Conservation (phyloP, 1,284 basidiomycete genomes). For the Ustilago bromivora region DNA sequence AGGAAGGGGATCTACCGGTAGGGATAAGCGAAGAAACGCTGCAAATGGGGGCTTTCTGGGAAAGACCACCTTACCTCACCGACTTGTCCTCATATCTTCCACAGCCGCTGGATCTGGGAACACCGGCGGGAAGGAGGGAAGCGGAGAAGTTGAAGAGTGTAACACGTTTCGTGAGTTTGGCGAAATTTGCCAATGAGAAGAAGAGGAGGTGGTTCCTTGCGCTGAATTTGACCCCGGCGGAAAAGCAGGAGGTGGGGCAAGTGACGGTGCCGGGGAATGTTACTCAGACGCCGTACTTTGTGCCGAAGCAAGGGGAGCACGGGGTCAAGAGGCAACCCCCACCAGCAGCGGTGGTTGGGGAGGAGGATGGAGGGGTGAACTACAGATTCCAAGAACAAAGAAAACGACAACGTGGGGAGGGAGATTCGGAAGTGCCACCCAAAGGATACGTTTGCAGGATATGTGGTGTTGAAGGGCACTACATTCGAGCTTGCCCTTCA, state of each 20-base stretch:
- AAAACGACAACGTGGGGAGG: conserved; percentile 13
- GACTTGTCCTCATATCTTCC: conserved; percentile 28
- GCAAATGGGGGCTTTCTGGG: conserved; percentile 61
- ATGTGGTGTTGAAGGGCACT: conserved; percentile 50
- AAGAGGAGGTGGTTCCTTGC: conserved; percentile 67
- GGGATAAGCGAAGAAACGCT: conserved; percentile 29
- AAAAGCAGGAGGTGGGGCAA: conserved; percentile 3
- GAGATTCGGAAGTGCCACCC: conserved; percentile 41
- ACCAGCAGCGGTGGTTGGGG: neutral
- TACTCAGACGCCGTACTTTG: conserved; percentile 42
- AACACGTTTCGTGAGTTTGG: conserved; percentile 64
- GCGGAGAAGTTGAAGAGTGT: conserved; percentile 19
- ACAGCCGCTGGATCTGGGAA: neutral
- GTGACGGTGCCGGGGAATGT: conserved; percentile 21
- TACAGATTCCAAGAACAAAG: conserved; percentile 34
- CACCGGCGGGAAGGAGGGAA: conserved; percentile 7
- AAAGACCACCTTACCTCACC: conserved; percentile 62
- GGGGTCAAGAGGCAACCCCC: conserved; percentile 9
- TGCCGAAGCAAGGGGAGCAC: neutral
- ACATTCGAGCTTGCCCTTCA: conserved; percentile 48
- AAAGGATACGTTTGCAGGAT: conserved; percentile 56
- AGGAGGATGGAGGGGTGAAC: conserved; percentile 27
- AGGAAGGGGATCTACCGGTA: conserved; percentile 22
- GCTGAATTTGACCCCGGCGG: conserved; percentile 51
- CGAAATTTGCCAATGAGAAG: conserved; percentile 57